Conservation (phyloP, 2,329 filamentous ascomycete genomes). For the Aspergillus sp. region DNA sequence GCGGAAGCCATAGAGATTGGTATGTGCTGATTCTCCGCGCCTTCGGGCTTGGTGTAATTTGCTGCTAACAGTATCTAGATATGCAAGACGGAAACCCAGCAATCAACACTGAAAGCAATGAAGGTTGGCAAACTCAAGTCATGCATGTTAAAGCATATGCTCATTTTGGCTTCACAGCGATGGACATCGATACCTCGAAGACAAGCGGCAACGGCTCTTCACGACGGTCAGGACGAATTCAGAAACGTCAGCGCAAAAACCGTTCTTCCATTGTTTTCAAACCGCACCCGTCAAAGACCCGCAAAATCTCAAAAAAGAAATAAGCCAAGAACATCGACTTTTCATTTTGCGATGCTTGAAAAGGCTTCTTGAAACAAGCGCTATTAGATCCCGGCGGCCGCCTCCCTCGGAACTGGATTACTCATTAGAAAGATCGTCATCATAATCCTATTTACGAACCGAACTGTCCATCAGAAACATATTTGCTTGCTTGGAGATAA, state of each 20-base stretch:
- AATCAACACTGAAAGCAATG: constrained; percentile 22
- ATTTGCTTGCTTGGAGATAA: too few relatives aligned
- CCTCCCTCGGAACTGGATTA: too few relatives aligned
- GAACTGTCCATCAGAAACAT: too few relatives aligned
- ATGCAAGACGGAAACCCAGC: constrained; percentile 21
- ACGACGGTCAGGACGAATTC: constrained; percentile 41
- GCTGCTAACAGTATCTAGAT: constrained; percentile 23
- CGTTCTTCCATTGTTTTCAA: constrained; percentile 47
- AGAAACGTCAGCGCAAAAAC: constrained; percentile 43
- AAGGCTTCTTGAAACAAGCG: too few relatives aligned
- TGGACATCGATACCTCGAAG: constrained; percentile 45
- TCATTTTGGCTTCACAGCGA: constrained; percentile 30
- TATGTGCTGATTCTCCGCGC: constrained; percentile 23
- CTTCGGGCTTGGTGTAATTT: neutral
- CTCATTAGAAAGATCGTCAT: too few relatives aligned
- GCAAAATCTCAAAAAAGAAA: constrained; percentile 39
- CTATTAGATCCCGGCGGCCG: too few relatives aligned
- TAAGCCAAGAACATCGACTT: constrained; percentile 21
- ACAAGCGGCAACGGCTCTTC: constrained; percentile 27
- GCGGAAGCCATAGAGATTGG: constrained; percentile 29
- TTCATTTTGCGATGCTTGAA: too few relatives aligned
- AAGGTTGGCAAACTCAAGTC: constrained; percentile 26
- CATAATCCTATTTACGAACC: too few relatives aligned
- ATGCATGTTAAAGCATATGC: neutral
- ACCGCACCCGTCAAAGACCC: constrained; percentile 35